A percentile compares a stretch with the other conserved stretches of the same genome.
Evolutionary conservation across 2,329 filamentous ascomycete genomes (phyloP).

Genomic region (Pseudopyrenochaeta lycopersici): DNA sequence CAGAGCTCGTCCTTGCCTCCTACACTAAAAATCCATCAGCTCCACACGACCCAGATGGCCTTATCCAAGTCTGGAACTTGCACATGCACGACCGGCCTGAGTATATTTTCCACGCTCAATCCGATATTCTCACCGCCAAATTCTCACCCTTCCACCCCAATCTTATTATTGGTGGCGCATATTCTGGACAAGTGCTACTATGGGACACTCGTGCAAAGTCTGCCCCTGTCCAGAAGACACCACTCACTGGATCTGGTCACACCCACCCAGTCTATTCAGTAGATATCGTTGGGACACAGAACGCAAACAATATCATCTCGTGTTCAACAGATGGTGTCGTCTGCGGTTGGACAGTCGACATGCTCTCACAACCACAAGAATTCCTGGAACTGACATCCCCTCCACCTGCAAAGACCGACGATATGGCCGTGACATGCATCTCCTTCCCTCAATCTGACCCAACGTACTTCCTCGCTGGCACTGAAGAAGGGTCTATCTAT

Average conservation of each 20-base stretch:
- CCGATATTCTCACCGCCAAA: slow-evolving; percentile 92
- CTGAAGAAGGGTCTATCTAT: slow-evolving; percentile 95
- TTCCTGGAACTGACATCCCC: slow-evolving; percentile 87
- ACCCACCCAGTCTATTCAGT: slow-evolving; percentile 96
- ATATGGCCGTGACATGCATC: slow-evolving; percentile 92
- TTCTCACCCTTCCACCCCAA: slow-evolving; percentile 99
- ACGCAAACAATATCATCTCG: slow-evolving; percentile 98
- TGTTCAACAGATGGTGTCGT: slow-evolving; percentile 96
- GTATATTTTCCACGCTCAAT: slow-evolving; percentile 96
- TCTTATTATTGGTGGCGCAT: slow-evolving; percentile 93
- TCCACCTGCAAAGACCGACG: slow-evolving; percentile 82
- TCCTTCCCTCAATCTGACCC: slow-evolving; percentile 95
- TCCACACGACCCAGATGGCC: slow-evolving; percentile 89
- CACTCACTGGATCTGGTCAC: slow-evolving; percentile 91
- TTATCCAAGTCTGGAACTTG: slow-evolving; percentile 96
- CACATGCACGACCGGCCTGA: slow-evolving; percentile 94
- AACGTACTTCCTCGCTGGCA: slow-evolving; percentile 96
- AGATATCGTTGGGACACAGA: slow-evolving; percentile 95
- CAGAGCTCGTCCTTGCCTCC: slow-evolving; percentile 88
- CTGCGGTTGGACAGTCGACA: slow-evolving; percentile 97
- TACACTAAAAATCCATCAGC: slow-evolving; percentile 98
- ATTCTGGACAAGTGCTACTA: slow-evolving; percentile 93
- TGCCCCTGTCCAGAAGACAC: slow-evolving; percentile 91
- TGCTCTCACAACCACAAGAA: slow-evolving; percentile 96
- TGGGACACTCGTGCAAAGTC: slow-evolving; percentile 94